These are phyloP conservation scores for Geotrichum carabidarum DNA, from an alignment of 1,139 yeast species.

Conservation along the genomic window DNA sequence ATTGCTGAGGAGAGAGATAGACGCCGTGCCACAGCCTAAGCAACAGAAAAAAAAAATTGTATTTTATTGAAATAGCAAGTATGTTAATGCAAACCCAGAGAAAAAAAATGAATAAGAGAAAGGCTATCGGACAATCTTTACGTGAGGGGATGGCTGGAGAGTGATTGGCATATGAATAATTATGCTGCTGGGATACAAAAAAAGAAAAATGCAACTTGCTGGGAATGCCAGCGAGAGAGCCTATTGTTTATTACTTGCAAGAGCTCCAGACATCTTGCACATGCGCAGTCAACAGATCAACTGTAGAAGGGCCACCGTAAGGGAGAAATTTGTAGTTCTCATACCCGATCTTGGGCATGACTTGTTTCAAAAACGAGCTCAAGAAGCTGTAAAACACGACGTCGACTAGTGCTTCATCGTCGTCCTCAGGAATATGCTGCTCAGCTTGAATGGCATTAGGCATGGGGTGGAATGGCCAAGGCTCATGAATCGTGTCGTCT, in stretches of 20 bases:
- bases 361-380: slow-evolving; percentile 55
- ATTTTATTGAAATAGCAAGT: slow-evolving; percentile 1
- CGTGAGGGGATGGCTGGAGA: too few relatives aligned
- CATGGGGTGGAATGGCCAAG: slow-evolving; percentile 53
- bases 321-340: slow-evolving; percentile 21
- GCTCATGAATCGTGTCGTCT: slow-evolving; percentile 78
- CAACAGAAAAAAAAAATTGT: neutral
- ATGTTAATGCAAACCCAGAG: neutral
- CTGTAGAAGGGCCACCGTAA: slow-evolving; percentile 24
- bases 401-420: slow-evolving; percentile 46
- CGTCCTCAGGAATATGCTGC: slow-evolving; percentile 29
- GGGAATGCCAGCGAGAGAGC: too few relatives aligned
- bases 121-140: too few relatives aligned
- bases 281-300: slow-evolving; percentile 24
- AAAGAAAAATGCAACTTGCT: too few relatives aligned
- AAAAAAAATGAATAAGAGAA: neutral
- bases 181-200: too few relatives aligned
- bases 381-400: slow-evolving; percentile 76
- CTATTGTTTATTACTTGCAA: neutral
- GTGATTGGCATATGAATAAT: too few relatives aligned
- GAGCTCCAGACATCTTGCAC: slow-evolving; percentile 13
- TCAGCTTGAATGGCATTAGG: slow-evolving; percentile 71
- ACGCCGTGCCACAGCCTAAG: slow-evolving; percentile 40
- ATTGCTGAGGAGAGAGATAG: slow-evolving; percentile 99
- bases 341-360: slow-evolving; percentile 38